Evolutionary conservation across 1,139 yeast genomes (phyloP), one percentile per base, ranked within the genome.

Genomic region (Kodamaea derodonti): DNA sequence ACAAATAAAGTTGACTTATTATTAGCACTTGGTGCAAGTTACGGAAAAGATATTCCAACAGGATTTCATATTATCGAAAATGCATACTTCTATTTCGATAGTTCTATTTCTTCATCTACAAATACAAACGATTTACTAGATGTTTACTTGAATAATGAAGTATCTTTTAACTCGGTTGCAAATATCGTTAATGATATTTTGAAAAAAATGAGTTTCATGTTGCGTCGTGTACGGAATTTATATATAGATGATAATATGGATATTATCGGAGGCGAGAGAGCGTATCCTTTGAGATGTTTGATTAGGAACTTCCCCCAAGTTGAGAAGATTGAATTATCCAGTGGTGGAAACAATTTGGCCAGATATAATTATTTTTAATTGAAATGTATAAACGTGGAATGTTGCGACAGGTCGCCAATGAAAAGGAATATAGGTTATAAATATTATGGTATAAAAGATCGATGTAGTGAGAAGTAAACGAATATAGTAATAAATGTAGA

Each of bases 61-160:
- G 25, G 20, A 10, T 29, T 38, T 25, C 44, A 47, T 3, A 33
- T 38, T 15, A 42, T 41, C 24, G 53, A 51, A 36, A 57, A 59
- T 47, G 64, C 58, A 26, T 64, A 53, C 48, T 59, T 62, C 34
- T 65, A 64, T 42, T 62, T 64, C 40, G 70, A 64, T 42, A 50
- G 62, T 2, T 41, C 61, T 9, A 52, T 62, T 4, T 37, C 48
- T 20, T 29, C 27, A 3, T 5, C 34, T 3, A 17, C 29, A 4
- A 4, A 27, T 11, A 22, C 23, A 20, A 25, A 35, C n/a, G 36
- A 35, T 14, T 24, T 36, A 11, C 34, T 36, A 29, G 40, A 38
- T 20, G 36, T 35, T 4, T 38, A 38, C 32, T 33, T 33, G 17
- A 34, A 39, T 15, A 36, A 40, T 17, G 41, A 27, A 7, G 41